phyloP scores from a whole-genome alignment of 768 basidiomycete species.

The Rhizopogon vulgaris region DNA sequence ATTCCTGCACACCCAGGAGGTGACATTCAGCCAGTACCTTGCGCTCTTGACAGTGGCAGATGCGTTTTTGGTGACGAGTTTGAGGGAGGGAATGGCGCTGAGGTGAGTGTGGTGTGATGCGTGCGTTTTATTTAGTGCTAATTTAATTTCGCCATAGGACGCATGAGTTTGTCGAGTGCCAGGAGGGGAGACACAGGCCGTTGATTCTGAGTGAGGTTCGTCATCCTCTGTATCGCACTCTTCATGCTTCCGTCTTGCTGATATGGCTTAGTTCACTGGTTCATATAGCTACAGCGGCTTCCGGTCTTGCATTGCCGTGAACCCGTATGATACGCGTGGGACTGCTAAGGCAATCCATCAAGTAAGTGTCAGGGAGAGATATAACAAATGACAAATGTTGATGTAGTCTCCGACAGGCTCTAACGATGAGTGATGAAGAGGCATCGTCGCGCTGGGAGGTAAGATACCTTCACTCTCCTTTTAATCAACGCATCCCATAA shows the following conservation, averaged over 20 bases:
- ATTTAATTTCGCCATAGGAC: slow-evolving; percentile 28
- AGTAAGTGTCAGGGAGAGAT: slow-evolving; percentile 7
- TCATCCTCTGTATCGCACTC: not conserved
- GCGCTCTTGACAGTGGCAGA: slow-evolving; percentile 78
- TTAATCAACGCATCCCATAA: not conserved
- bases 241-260: not conserved
- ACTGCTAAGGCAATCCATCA: slow-evolving; percentile 76
- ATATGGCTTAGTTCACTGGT: slow-evolving; percentile 62
- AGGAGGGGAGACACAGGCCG: slow-evolving; percentile 60
- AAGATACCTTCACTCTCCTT: slow-evolving; percentile 13
- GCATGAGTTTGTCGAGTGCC: slow-evolving; percentile 84
- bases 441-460: slow-evolving; percentile 72
- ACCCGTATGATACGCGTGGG: slow-evolving; percentile 81
- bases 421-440: slow-evolving; percentile 75
- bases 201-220: slow-evolving; percentile 75
- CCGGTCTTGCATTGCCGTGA: slow-evolving; percentile 78
- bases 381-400: not conserved
- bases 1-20: slow-evolving; percentile 77
- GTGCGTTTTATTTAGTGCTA: not conserved
- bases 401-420: slow-evolving; percentile 33
- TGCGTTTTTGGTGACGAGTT: slow-evolving; percentile 77
- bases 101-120: slow-evolving; percentile 24
- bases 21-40: slow-evolving; percentile 83
- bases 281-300: slow-evolving; percentile 85
- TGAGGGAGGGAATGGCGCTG: slow-evolving; percentile 87